Evolutionary conservation across 2,329 filamentous ascomycete genomes (phyloP).

Genomic region (Hypoxylon sp.): DNA sequence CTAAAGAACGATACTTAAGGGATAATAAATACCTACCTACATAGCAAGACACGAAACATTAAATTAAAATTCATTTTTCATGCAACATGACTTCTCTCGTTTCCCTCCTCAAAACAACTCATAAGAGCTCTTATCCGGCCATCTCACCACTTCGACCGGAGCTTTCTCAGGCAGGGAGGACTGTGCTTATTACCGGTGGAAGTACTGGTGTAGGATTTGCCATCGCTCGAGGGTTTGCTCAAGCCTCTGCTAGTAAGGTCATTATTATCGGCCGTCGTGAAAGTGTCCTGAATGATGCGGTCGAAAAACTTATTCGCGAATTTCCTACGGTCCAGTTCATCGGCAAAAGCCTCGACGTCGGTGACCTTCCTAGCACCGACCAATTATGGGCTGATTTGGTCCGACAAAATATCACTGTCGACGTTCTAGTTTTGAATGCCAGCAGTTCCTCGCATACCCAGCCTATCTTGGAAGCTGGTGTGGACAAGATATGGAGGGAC

Average conservation of each 20-base stretch:
- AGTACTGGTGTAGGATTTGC: not conserved
- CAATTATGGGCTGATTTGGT: not conserved
- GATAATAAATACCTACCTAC: not conserved
- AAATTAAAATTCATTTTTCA: not conserved
- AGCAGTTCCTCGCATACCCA: not conserved
- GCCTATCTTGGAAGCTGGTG: not conserved
- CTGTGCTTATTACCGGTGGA: not conserved
- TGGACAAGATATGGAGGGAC: not conserved
- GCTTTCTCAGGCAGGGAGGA: constrained; percentile 1
- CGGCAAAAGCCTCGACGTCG: not conserved
- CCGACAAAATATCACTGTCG: not conserved
- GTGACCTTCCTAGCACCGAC: not conserved
- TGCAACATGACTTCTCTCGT: not conserved
- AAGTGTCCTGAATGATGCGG: too few species aligned
- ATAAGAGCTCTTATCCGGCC: not conserved
- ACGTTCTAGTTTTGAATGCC: not conserved
- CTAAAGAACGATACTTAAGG: not conserved
- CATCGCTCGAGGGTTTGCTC: not conserved
- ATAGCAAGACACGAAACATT: not conserved
- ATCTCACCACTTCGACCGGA: not conserved
- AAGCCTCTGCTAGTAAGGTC: not conserved
- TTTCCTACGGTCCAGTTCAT: not conserved
- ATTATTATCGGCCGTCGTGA: not conserved
- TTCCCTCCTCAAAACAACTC: constrained; percentile 3
- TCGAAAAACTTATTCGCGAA: not conserved